Percentiles rank a stretch among this genome's conserved stretches.
phyloP scores from a whole-genome alignment of 768 basidiomycete genomes.

The Strobilomyces echinocephalus region DNA sequence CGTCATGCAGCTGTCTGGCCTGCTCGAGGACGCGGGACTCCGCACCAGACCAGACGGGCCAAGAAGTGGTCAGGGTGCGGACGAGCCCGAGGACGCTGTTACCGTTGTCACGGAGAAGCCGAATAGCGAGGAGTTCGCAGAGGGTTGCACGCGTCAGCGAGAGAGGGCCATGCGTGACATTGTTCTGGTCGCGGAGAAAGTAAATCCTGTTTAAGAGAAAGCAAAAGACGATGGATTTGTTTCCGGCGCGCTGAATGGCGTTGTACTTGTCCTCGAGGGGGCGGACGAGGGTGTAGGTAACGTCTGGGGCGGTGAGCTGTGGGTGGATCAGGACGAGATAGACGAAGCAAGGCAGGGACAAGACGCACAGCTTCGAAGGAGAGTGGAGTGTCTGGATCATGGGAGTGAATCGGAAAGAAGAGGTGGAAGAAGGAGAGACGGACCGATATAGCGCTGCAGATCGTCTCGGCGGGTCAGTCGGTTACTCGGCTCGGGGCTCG shows the following conservation, averaged over 20 bases:
- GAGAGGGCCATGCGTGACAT: conserved; percentile 59
- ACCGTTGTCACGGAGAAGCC: conserved; percentile 68
- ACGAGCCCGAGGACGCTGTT: conserved; percentile 65
- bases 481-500: not conserved
- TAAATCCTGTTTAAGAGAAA: conserved; percentile 83
- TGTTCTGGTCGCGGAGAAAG: conserved; percentile 71
- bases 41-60: conserved; percentile 78
- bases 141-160: conserved; percentile 73
- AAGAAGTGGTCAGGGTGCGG: conserved; percentile 68
- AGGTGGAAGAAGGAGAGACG: conserved; percentile 1
- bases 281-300: conserved; percentile 84
- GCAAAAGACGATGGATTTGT: conserved; percentile 83
- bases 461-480: conserved; percentile 3
- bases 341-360: not conserved
- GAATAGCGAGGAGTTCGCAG: conserved; percentile 87
- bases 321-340: conserved; percentile 8
- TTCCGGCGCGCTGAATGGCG: conserved; percentile 63
- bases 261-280: conserved; percentile 87
- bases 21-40: conserved; percentile 52
- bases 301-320: conserved; percentile 78
- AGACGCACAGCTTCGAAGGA: conserved; percentile 68
- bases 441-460: conserved; percentile 66
- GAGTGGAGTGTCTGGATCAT: conserved; percentile 69
- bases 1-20: conserved; percentile 60
- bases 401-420: not conserved